Evolutionary conservation across 139 green algal genomes (phyloP), one percentile per base, ranked within the genome.

Genomic region (Chlorella vulgaris): DNA sequence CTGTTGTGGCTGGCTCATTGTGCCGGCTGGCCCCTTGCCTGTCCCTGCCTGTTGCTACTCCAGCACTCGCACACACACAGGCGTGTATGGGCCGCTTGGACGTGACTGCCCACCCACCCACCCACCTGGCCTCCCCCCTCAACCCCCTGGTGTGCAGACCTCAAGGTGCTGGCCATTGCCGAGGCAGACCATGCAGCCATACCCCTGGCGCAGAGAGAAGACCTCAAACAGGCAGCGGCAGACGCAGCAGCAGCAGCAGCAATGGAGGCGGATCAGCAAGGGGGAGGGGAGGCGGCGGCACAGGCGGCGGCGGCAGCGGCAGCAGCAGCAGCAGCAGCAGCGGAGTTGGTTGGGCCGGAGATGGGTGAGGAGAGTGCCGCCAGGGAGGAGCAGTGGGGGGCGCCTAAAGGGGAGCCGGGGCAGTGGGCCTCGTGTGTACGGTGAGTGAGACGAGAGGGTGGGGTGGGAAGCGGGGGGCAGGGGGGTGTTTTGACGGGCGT

Each of bases 401-500:
- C 90, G 10, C 91, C 94, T 5, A 89, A 89, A 51, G 92, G 90
- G 28, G 66, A 84, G 39, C 70, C 83, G 15, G 92, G 92, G 13
- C 90, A 95, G 83, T 99, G 96, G 96, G 94, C 93, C 35, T 95
- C 90, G 29, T 99, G 96, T 88, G 38, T 99, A 26, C 71, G 71
- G 71, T 78, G 71, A 78, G 71, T 33, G 3, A 31, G 18, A 5
- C 21, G 5, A 8, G 18, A 31, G 22, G 1, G 38, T 18, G 26
- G 68, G 40, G 2, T n/a, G 69, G 43, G 3, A 40, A 29, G 42
- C 40, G 26, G 4, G n/a, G 6, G n/a, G 69, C 42, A 13, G 26
- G 31, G 42, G 66, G 33, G 66, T 28, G n/a, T n/a, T n/a, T n/a
- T n/a, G n/a, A n/a, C n/a, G n/a, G n/a, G n/a, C n/a, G n/a, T n/a